A percentile compares a stretch with the other conserved stretches of the same genome.
phyloP scores from a whole-genome alignment of 179 eudicot species.

The Vitellaria paradoxa region DNA sequence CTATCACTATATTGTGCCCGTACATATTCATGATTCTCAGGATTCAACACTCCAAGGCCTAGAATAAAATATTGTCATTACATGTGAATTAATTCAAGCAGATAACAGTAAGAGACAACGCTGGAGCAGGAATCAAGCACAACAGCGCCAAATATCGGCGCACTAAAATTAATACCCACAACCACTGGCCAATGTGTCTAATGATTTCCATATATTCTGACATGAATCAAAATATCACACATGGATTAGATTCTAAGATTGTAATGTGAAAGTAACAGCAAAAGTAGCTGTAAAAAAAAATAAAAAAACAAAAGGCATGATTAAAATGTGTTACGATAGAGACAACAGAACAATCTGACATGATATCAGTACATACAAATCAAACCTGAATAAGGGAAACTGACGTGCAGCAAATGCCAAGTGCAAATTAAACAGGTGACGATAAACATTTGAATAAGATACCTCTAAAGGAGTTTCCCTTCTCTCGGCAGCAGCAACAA shows the following conservation, averaged over 20 bases:
- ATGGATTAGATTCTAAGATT: neutral
- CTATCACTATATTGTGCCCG: no score
- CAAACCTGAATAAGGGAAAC: neutral
- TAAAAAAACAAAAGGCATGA: neutral
- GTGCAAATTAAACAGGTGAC: neutral
- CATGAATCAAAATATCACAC: neutral
- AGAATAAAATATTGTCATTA: neutral
- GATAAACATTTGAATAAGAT: neutral
- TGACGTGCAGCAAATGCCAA: neutral
- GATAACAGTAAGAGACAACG: neutral
- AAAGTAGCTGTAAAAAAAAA: neutral
- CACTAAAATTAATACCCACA: neutral
- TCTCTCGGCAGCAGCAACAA: conserved; percentile 97
- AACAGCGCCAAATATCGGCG: neutral
- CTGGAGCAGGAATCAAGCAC: neutral
- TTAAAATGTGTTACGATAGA: neutral
- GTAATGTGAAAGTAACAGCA: neutral
- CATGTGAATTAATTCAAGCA: neutral
- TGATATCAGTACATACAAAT: neutral
- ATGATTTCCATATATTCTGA: neutral
- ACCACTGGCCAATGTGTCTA: neutral
- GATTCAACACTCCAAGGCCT: neutral
- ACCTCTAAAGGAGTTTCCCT: conserved; percentile 95
- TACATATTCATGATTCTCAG: no score
- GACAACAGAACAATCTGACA: conserved; percentile 3